Conservation (phyloP, 192 early-diverging fungal genomes). For the Glomus cerebriforme region DNA sequence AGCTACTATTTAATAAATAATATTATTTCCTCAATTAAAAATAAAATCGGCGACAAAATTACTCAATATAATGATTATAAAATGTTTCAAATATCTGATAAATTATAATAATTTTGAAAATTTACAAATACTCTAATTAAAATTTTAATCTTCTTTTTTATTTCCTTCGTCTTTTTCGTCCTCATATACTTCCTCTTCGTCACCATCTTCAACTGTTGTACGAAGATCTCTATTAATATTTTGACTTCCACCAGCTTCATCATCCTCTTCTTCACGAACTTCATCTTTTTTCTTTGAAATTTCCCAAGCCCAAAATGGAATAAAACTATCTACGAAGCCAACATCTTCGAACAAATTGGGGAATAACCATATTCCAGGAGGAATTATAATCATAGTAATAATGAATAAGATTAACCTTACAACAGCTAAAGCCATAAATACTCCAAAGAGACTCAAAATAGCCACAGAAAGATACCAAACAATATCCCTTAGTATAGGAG, state of each 20-base stretch:
- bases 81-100: too few relatives aligned
- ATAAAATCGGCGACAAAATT: too few relatives aligned
- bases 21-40: background rate
- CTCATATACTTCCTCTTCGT: conserved; percentile 36
- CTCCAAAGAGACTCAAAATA: conserved; percentile 79
- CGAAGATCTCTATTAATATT: conserved; percentile 34
- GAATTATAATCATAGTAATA: conserved; percentile 66
- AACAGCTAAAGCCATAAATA: conserved; percentile 87
- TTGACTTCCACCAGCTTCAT: conserved; percentile 42
- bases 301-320: conserved; percentile 87
- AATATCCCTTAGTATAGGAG: conserved; percentile 72
- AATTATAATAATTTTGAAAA: too few relatives aligned
- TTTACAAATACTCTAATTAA: too few relatives aligned
- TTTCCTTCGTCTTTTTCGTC: background rate
- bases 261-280: conserved; percentile 33
- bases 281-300: conserved; percentile 41
- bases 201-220: conserved; percentile 48
- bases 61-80: too few relatives aligned
- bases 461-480: conserved; percentile 90
- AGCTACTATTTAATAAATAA: background rate
- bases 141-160: background rate
- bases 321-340: conserved; percentile 91
- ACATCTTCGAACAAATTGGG: conserved; percentile 97
- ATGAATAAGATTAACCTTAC: conserved; percentile 86
- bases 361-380: conserved; percentile 93